phyloP scores from a whole-genome alignment of 108 stramenopile genomes.

The Discostella stelligeroides region DNA sequence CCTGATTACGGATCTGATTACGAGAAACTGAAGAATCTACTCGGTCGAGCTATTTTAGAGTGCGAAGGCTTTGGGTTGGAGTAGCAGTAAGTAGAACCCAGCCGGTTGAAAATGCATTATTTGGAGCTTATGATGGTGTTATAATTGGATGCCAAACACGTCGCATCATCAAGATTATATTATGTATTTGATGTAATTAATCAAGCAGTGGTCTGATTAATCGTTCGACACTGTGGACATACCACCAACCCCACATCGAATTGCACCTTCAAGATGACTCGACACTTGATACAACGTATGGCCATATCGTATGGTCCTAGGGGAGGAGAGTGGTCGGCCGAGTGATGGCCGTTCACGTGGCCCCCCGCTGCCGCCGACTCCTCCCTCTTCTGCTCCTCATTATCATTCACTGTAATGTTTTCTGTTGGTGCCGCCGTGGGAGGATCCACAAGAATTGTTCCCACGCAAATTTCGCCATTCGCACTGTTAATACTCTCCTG shows the following conservation, averaged over 20 bases:
- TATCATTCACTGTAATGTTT: neutral
- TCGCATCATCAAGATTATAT: too few relatives aligned
- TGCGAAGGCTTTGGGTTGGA: constrained; percentile 84
- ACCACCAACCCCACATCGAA: constrained; percentile 35
- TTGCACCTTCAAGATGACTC: constrained; percentile 26
- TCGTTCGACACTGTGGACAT: constrained; percentile 30
- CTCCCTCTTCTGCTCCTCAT: constrained; percentile 21
- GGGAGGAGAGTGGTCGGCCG: neutral
- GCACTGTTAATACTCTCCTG: neutral
- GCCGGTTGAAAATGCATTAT: neutral
- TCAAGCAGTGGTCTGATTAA: constrained; percentile 8
- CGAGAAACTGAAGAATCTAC: constrained; percentile 54
- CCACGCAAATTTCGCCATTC: constrained; percentile 22
- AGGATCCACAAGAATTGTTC: constrained; percentile 16
- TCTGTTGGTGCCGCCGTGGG: neutral
- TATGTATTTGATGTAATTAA: too few relatives aligned
- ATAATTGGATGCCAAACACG: too few relatives aligned
- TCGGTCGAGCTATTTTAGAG: constrained; percentile 74
- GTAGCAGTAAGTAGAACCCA: constrained; percentile 22
- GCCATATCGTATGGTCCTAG: constrained; percentile 23
- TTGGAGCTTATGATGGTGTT: neutral
- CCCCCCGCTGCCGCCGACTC: neutral
- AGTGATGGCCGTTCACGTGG: too few relatives aligned
- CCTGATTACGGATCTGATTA: constrained; percentile 74
- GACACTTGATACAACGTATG: constrained; percentile 32